phyloP scores from a whole-genome alignment of 345 rosid genomes.

The Brassica juncea region DNA sequence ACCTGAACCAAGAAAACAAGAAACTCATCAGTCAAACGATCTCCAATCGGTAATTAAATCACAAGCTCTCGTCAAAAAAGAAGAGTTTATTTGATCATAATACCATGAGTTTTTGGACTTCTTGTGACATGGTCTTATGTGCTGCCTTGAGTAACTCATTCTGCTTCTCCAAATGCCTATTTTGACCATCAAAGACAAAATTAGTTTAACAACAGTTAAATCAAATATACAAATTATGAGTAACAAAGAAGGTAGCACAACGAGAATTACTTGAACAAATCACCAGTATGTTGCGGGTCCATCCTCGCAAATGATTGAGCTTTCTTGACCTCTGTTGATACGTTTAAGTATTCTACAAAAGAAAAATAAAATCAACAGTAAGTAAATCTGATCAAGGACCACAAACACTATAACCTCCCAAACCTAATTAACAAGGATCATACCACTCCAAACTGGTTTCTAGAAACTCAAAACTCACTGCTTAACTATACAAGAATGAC shows the following conservation, averaged over 20 bases:
- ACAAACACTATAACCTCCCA: neutral
- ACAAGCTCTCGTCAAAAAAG: neutral
- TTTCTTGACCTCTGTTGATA: slow-evolving; percentile 13
- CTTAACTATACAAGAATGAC: neutral
- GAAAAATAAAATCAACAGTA: neutral
- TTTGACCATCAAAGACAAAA: neutral
- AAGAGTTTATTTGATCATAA: neutral
- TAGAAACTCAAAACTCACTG: neutral
- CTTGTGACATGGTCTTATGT: slow-evolving; percentile 47
- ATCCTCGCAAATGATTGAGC: slow-evolving; percentile 16
- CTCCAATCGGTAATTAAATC: neutral
- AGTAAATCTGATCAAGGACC: neutral
- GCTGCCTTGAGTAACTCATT: slow-evolving; percentile 53
- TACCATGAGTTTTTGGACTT: slow-evolving; percentile 62
- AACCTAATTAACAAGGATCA: neutral
- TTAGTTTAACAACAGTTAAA: neutral
- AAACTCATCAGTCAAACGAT: neutral
- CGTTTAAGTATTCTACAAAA: neutral
- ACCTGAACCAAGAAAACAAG: slow-evolving; percentile 44
- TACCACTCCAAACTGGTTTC: neutral
- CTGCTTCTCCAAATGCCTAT: slow-evolving; percentile 66
- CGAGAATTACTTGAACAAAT: slow-evolving; percentile 32
- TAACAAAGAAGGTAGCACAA: slow-evolving; percentile 15
- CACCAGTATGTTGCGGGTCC: slow-evolving; percentile 35
- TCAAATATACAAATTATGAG: neutral